Evolutionary conservation across 2,329 filamentous ascomycete species (phyloP), one percentile per base, ranked within the genome.

Genomic region (Aspergillus quadricinctus): DNA sequence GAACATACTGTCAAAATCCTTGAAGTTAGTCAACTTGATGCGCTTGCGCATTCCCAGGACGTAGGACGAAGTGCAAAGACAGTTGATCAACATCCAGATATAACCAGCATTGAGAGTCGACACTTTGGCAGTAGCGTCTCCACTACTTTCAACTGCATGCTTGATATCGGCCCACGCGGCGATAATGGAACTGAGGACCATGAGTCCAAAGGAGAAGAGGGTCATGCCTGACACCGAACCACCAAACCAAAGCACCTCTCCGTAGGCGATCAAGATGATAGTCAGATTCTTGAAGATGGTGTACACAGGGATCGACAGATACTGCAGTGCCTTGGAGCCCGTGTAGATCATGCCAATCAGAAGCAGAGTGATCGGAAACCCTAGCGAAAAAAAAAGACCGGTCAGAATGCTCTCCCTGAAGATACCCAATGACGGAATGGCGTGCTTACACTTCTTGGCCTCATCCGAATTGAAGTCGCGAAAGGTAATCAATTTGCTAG

Each of bases 261-360:
- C 94, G 66, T 99, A 99, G 55, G 94, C 94, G 69, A 97, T 99
- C 63, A 97, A 86, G 69, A 99, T 97, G 75, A 96, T 99, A 59
- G 94, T 97, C 80, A 99, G 77, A 79, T 99, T 99, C 84, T 99
- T 99, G 84, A 99, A 99, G 74, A 99, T 99, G 55, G 94, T 99
- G 79, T 99, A 99, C 27, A 99, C 94, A 25, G 94, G 94, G 55
- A 99, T 96, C 31, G 92, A 97, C 59, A 99, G 88, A 77, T 88
- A 97, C 77, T 97, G 92, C 48, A 99, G 86, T 21, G 94, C 92
- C 80, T 97, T 97, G 69, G 90, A 94, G 69, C 91, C 88, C 54
- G 94, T 97, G 78, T 97, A 99, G 77, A 99, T 97, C 94, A 97
- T 99, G 72, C 92, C 92, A 71, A 97, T 94, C 62, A 99, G 87